Conservation (phyloP, 495 filamentous ascomycete species). For the Annulohypoxylon stygium region DNA sequence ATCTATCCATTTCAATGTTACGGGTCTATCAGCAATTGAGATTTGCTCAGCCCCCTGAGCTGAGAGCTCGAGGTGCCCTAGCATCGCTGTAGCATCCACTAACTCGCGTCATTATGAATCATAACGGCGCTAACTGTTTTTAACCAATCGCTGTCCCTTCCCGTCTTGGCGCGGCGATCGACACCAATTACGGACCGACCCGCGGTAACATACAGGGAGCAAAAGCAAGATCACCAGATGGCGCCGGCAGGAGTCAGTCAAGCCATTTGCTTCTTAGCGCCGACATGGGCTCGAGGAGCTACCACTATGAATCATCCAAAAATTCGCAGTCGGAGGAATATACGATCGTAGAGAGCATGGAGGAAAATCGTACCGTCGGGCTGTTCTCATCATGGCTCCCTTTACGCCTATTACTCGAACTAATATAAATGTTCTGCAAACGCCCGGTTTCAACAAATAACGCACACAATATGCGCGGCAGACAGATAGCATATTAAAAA, state of each 20-base stretch:
- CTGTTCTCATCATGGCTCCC: background rate
- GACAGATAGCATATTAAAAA: background rate
- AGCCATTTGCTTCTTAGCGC: background rate
- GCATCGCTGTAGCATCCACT: no score
- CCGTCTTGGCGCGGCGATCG: conserved; percentile 2
- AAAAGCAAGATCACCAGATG: conserved; percentile 4
- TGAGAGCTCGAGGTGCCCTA: no score
- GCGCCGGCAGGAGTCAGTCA: background rate
- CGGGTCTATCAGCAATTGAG: no score
- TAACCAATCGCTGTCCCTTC: background rate
- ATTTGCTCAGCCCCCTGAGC: no score
- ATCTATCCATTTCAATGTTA: no score
- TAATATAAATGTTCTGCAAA: conserved; percentile 15
- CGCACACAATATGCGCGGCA: background rate
- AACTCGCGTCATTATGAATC: conserved; percentile 39
- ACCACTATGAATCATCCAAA: background rate
- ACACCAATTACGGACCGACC: background rate
- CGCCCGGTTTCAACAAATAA: background rate
- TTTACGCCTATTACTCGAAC: background rate
- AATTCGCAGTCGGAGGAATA: background rate
- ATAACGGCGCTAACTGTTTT: conserved; percentile 13
- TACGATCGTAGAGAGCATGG: background rate
- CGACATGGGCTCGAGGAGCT: background rate
- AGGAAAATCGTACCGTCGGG: background rate
- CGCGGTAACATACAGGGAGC: background rate